These are phyloP conservation scores for Akanthomyces lecanii DNA, from an alignment of 2,329 filamentous ascomycete genomes.

Conservation along the genomic window DNA sequence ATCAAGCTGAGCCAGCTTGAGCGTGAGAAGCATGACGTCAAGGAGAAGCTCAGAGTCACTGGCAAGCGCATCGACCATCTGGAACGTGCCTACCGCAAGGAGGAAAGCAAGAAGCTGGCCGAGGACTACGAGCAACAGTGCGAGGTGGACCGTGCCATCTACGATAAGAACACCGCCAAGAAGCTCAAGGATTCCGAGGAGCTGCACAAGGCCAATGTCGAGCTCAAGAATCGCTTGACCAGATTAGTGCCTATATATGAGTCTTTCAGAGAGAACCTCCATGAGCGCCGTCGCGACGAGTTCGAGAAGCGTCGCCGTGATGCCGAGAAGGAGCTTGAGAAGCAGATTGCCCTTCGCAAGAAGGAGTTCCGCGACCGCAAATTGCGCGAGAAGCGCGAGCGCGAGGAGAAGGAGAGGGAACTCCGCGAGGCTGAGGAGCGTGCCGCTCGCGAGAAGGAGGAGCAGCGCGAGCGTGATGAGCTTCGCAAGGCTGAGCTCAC, in stretches of 20 bases:
- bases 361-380: constrained; percentile 83
- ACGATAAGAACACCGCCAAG: constrained; percentile 73
- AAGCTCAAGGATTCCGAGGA: constrained; percentile 74
- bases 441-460: constrained; percentile 75
- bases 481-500: constrained; percentile 69
- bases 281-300: constrained; percentile 84
- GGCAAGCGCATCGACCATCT: constrained; percentile 96
- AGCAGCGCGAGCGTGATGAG: constrained; percentile 74
- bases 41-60: constrained; percentile 83
- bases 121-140: constrained; percentile 83
- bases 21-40: constrained; percentile 95
- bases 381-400: constrained; percentile 76
- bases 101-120: constrained; percentile 87
- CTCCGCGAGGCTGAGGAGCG: constrained; percentile 83
- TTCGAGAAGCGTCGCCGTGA: constrained; percentile 92
- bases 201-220: constrained; percentile 89
- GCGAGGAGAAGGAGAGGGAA: constrained; percentile 76
- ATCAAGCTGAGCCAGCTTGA: constrained; percentile 95
- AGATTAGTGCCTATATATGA: constrained; percentile 83
- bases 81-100: constrained; percentile 92
- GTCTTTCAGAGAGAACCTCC: constrained; percentile 74
- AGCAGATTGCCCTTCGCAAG: constrained; percentile 80
- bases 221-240: constrained; percentile 87
- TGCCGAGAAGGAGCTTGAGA: constrained; percentile 89
- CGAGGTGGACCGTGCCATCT: constrained; percentile 70